Percentiles rank a stretch among this genome's conserved stretches.
Evolutionary conservation across 768 basidiomycete genomes (phyloP).

Genomic region (Mycena haematopus): DNA sequence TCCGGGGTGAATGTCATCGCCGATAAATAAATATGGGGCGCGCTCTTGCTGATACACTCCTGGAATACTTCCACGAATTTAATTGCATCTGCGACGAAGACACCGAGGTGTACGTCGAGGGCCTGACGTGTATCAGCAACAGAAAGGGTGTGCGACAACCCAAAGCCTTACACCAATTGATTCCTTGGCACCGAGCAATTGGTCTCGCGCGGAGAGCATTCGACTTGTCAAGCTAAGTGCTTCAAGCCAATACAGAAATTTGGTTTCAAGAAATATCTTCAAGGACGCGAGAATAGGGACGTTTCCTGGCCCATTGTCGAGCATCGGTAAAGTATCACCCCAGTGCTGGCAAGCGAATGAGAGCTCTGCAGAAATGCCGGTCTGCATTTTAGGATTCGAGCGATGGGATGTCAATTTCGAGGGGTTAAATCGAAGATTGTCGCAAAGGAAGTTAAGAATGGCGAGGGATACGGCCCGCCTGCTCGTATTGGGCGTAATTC

Average conservation of each 20-base stretch:
- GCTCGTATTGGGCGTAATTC: not conserved
- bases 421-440: slow-evolving; percentile 13
- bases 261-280: slow-evolving; percentile 18
- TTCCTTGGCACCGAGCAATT: slow-evolving; percentile 6
- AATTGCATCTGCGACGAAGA: slow-evolving; percentile 9
- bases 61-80: slow-evolving; percentile 17
- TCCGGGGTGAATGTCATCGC: slow-evolving; percentile 14
- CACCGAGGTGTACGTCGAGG: not conserved
- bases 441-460: slow-evolving; percentile 6
- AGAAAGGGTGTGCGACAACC: not conserved
- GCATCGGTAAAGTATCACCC: slow-evolving; percentile 6
- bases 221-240: slow-evolving; percentile 9
- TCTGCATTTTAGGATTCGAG: slow-evolving; percentile 2
- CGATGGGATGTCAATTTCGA: slow-evolving; percentile 3
- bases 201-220: not conserved
- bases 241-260: slow-evolving; percentile 27
- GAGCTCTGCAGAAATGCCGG: not conserved
- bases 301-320: not conserved
- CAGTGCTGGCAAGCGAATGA: slow-evolving; percentile 16
- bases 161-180: slow-evolving; percentile 1
- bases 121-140: not conserved
- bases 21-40: slow-evolving; percentile 26
- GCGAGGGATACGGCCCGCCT: slow-evolving; percentile 1
- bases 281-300: not conserved
- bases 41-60: slow-evolving; percentile 23